Evolutionary conservation across 2,329 filamentous ascomycete genomes (phyloP).

Genomic region (Phoma herbarum): DNA sequence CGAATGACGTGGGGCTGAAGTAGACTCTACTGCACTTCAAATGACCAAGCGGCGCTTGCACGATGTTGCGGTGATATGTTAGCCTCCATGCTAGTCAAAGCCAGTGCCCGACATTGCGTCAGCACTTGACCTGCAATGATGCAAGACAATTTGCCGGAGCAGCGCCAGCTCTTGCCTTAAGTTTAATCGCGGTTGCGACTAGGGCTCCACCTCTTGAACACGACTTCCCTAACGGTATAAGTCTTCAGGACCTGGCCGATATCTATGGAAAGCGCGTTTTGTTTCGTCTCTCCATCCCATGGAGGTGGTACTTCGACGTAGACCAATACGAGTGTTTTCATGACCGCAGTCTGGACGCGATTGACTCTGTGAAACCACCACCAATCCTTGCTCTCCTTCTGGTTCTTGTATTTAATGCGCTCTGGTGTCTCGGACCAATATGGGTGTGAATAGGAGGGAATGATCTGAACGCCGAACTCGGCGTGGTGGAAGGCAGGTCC

Average conservation of each 20-base stretch:
- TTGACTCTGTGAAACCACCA: conserved; percentile 89
- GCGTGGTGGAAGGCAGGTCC: conserved; percentile 95
- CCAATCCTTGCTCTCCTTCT: conserved; percentile 67
- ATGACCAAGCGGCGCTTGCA: not conserved
- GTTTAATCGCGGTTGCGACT: conserved; percentile 78
- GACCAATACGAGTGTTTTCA: conserved; percentile 86
- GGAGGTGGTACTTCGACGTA: conserved; percentile 92
- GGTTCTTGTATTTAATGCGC: conserved; percentile 61
- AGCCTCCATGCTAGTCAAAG: not conserved
- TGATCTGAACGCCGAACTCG: conserved; percentile 85
- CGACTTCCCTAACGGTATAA: conserved; percentile 82
- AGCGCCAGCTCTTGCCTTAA: no score
- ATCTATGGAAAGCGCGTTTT: conserved; percentile 56
- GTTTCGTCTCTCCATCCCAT: conserved; percentile 53
- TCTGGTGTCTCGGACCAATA: conserved; percentile 69
- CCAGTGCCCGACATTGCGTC: not conserved
- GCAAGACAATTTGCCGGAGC: not conserved
- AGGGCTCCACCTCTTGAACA: conserved; percentile 82
- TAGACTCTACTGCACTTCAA: not conserved
- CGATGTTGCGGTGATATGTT: not conserved
- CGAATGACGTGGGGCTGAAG: not conserved
- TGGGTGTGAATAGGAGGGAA: conserved; percentile 80
- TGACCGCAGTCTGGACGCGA: conserved; percentile 86
- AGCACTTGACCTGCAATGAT: not conserved
- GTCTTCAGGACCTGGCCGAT: conserved; percentile 70